A percentile compares a stretch with the other conserved stretches of the same genome.
phyloP scores from a whole-genome alignment of 176 grass and related monocot species.

The Alopecurus myosuroides region DNA sequence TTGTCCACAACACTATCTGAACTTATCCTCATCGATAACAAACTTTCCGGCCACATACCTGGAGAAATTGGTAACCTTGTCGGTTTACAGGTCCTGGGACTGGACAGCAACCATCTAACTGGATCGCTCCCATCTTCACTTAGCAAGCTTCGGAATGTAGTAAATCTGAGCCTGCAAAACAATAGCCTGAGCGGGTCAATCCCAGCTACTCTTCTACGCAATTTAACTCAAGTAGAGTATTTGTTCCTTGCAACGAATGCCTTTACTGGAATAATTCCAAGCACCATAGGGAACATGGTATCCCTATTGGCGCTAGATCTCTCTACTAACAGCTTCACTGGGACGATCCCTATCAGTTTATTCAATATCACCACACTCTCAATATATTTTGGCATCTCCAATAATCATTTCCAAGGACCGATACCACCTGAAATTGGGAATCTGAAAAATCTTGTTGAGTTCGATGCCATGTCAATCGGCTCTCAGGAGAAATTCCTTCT shows the following conservation, averaged over 20 bases:
- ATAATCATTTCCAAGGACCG: slow-evolving; percentile 16
- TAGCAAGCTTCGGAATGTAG: background rate
- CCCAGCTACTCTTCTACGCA: slow-evolving; percentile 9
- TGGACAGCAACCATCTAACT: background rate
- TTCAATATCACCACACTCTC: slow-evolving; percentile 33
- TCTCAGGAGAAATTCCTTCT: slow-evolving; percentile 26
- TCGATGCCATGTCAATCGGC: slow-evolving; percentile 5
- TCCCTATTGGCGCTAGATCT: background rate
- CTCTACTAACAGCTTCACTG: slow-evolving; percentile 10
- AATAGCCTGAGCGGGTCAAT: slow-evolving; percentile 20
- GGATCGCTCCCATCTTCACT: slow-evolving; percentile 27
- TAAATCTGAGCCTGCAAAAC: background rate
- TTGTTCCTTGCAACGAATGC: background rate
- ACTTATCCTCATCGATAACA: background rate
- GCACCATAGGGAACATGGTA: background rate
- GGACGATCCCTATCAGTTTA: slow-evolving; percentile 19
- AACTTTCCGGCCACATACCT: slow-evolving; percentile 19
- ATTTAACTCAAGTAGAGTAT: slow-evolving; percentile 9
- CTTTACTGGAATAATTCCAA: slow-evolving; percentile 16
- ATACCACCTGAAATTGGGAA: slow-evolving; percentile 26
- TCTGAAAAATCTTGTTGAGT: slow-evolving; percentile 7
- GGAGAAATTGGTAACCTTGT: slow-evolving; percentile 27
- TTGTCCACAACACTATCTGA: background rate
- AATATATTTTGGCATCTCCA: slow-evolving; percentile 12
- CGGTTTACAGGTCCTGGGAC: background rate